Percentiles rank a stretch among this genome's conserved stretches.
These are phyloP conservation scores for Colletotrichum somersetense DNA, from an alignment of 2,329 filamentous ascomycete genomes.

Conservation along the genomic window DNA sequence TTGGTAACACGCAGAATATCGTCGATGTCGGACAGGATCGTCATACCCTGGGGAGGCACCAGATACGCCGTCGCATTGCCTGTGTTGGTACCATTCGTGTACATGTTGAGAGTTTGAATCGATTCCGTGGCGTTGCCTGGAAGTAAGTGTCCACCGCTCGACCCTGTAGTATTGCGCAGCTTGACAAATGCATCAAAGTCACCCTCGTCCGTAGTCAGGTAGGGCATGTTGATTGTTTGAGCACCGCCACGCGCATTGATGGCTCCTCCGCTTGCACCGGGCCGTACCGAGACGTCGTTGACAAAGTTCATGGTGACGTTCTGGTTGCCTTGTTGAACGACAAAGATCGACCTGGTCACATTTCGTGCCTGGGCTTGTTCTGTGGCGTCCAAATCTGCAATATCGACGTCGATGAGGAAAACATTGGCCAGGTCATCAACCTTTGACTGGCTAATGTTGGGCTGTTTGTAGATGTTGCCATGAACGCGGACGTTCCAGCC, in stretches of 20 bases:
- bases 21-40: slow-evolving; percentile 82
- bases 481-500: slow-evolving; percentile 83
- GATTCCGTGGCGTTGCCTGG: slow-evolving; percentile 73
- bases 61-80: slow-evolving; percentile 84
- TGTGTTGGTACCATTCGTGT: slow-evolving; percentile 71
- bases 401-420: slow-evolving; percentile 75
- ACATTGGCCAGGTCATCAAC: slow-evolving; percentile 77
- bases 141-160: slow-evolving; percentile 61
- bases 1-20: slow-evolving; percentile 86
- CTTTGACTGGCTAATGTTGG: slow-evolving; percentile 73
- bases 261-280: slow-evolving; percentile 68
- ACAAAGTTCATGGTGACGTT: slow-evolving; percentile 73
- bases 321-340: slow-evolving; percentile 77
- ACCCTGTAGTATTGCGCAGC: slow-evolving; percentile 69
- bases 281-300: slow-evolving; percentile 59
- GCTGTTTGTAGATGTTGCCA: slow-evolving; percentile 86
- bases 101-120: slow-evolving; percentile 77
- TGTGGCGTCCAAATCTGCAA: slow-evolving; percentile 68
- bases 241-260: slow-evolving; percentile 67
- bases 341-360: slow-evolving; percentile 77
- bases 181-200: slow-evolving; percentile 80
- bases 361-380: slow-evolving; percentile 79
- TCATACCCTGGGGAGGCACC: slow-evolving; percentile 77
- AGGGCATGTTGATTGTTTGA: slow-evolving; percentile 74
- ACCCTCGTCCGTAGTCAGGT: slow-evolving; percentile 74